A percentile compares a stretch with the other conserved stretches of the same genome.
Evolutionary conservation across 2,329 filamentous ascomycete species (phyloP).

Genomic region (Apiospora malaysiana): DNA sequence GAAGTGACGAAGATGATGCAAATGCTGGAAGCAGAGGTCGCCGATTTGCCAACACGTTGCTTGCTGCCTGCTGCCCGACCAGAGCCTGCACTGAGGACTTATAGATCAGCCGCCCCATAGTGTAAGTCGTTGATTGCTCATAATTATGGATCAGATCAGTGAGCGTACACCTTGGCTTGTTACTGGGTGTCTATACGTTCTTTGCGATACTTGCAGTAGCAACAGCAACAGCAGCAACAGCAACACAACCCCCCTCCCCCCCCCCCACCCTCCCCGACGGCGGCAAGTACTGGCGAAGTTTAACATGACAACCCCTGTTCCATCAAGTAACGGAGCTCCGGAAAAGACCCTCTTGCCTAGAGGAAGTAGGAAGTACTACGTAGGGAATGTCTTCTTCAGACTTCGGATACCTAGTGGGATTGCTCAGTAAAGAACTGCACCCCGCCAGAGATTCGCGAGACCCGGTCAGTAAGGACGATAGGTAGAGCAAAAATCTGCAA

Average conservation of each 20-base stretch:
- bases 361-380: no score
- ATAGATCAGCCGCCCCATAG: neutral
- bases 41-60: neutral
- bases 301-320: neutral
- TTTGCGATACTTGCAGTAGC: constrained; percentile 5
- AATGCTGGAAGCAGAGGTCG: constrained; percentile 1
- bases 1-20: constrained; percentile 1
- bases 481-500: neutral
- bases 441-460: neutral
- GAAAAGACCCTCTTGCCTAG: neutral
- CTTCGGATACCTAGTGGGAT: neutral
- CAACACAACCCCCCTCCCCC: no score
- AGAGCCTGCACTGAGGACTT: neutral
- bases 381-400: neutral
- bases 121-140: neutral
- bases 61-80: constrained; percentile 3
- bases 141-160: neutral
- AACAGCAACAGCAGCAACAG: neutral
- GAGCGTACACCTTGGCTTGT: neutral
- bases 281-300: neutral
- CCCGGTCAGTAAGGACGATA: neutral
- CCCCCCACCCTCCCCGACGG: neutral
- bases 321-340: neutral
- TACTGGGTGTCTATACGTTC: neutral
- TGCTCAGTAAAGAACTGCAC: neutral